These are phyloP conservation scores for Imleria badia DNA, from an alignment of 768 basidiomycete genomes.

Conservation along the genomic window DNA sequence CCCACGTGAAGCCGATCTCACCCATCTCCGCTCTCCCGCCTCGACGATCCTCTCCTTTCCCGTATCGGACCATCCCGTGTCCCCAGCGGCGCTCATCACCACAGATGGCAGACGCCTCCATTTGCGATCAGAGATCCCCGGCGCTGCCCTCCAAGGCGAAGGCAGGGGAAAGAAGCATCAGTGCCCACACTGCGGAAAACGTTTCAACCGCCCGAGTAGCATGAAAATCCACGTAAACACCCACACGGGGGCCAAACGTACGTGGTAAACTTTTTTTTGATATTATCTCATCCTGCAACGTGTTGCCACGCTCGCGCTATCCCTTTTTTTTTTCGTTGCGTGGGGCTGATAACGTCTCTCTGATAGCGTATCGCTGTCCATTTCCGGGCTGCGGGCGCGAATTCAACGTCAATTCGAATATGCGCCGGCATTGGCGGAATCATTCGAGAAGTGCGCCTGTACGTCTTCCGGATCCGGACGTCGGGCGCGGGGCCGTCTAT, in stretches of 20 bases:
- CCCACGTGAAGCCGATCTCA: conserved; percentile 31
- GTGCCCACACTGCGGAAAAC: conserved; percentile 40
- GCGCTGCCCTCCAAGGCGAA: conserved; percentile 28
- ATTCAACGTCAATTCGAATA: conserved; percentile 85
- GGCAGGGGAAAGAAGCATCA: conserved; percentile 37
- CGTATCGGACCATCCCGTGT: conserved; percentile 29
- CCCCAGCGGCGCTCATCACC: conserved; percentile 25
- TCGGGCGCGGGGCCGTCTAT: conserved; percentile 11
- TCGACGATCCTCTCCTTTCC: conserved; percentile 37
- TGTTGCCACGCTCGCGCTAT: conserved; percentile 14
- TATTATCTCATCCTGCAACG: conserved; percentile 21
- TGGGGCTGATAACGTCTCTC: conserved; percentile 14
- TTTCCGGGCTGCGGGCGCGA: conserved; percentile 72
- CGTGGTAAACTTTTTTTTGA: conserved; percentile 18
- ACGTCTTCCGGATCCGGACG: conserved; percentile 23
- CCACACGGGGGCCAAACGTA: conserved; percentile 40
- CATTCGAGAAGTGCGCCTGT: conserved; percentile 40
- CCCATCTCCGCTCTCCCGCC: conserved; percentile 30
- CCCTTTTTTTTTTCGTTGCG: conserved; percentile 10
- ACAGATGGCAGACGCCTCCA: conserved; percentile 31
- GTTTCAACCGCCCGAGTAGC: conserved; percentile 43
- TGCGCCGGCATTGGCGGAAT: conserved; percentile 77
- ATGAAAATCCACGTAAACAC: conserved; percentile 44
- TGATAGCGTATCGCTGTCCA: conserved; percentile 69
- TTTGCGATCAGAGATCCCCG: conserved; percentile 30